Evolutionary conservation across 352 stramenopile genomes (phyloP).

Genomic region (Globisporangium middletonii): DNA sequence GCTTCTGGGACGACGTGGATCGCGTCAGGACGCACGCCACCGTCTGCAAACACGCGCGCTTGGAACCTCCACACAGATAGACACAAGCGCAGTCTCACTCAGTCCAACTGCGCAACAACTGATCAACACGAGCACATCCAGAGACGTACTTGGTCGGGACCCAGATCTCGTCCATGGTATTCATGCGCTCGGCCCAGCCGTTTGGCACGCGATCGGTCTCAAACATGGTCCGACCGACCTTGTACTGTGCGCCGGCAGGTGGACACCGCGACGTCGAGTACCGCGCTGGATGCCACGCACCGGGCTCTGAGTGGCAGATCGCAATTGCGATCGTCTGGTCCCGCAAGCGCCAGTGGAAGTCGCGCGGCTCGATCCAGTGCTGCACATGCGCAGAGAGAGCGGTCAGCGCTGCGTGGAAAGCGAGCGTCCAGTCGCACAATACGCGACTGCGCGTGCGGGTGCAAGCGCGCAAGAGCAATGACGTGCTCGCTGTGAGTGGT

Average conservation of each 20-base stretch:
- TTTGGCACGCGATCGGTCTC: slow-evolving; percentile 90
- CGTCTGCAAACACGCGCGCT: slow-evolving; percentile 60
- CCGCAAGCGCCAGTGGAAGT: slow-evolving; percentile 54
- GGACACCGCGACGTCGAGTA: slow-evolving; percentile 74
- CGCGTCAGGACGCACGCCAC: slow-evolving; percentile 39
- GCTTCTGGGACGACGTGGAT: slow-evolving; percentile 82
- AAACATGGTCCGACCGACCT: slow-evolving; percentile 92
- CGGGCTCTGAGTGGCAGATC: slow-evolving; percentile 91
- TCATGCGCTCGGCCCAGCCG: slow-evolving; percentile 87
- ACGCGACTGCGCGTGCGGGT: neutral
- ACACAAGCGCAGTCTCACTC: neutral
- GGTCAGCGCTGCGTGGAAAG: slow-evolving; percentile 3
- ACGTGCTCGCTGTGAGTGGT: neutral
- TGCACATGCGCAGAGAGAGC: slow-evolving; percentile 11
- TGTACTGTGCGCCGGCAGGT: slow-evolving; percentile 38
- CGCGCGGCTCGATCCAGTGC: slow-evolving; percentile 71
- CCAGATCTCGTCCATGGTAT: slow-evolving; percentile 92
- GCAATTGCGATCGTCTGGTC: slow-evolving; percentile 43
- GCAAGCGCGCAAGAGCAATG: neutral
- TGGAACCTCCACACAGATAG: slow-evolving; percentile 42
- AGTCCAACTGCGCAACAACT: neutral
- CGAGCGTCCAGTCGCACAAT: slow-evolving; percentile 1
- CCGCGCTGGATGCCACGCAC: slow-evolving; percentile 81
- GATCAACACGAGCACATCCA: too few relatives aligned
- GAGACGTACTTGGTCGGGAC: slow-evolving; percentile 62